Conservation (phyloP, 495 filamentous ascomycete genomes). For the Usnea hakonensis region DNA sequence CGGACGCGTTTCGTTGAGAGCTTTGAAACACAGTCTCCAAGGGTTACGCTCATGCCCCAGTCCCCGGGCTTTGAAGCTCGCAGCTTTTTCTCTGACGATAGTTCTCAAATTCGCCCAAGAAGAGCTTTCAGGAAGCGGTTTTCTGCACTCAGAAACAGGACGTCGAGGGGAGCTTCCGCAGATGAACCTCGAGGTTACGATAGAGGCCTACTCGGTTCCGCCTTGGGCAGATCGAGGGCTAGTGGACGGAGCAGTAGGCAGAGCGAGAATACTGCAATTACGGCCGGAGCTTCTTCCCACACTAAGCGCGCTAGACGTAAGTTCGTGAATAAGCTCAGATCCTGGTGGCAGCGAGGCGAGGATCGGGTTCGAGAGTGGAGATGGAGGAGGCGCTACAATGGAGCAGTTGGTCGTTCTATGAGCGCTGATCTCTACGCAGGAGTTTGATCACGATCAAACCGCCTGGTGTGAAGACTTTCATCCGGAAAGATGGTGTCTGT, state of each 20-base stretch:
- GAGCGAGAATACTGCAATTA: constrained; percentile 10
- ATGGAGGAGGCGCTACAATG: constrained; percentile 11
- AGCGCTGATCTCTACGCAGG: constrained; percentile 12
- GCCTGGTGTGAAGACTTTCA: neutral
- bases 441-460: neutral
- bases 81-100: constrained; percentile 30
- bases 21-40: constrained; percentile 15
- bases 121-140: constrained; percentile 24
- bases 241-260: constrained; percentile 22
- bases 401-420: constrained; percentile 5
- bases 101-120: constrained; percentile 21
- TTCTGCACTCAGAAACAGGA: constrained; percentile 21
- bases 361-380: constrained; percentile 18
- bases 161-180: constrained; percentile 11
- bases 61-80: constrained; percentile 24
- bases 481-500: neutral
- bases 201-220: constrained; percentile 16
- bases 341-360: constrained; percentile 22
- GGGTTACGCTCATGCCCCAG: constrained; percentile 20
- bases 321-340: constrained; percentile 17
- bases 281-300: constrained; percentile 3
- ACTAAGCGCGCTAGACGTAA: constrained; percentile 5
- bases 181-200: constrained; percentile 19
- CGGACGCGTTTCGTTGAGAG: constrained; percentile 21
- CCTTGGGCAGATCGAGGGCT: constrained; percentile 15